Percentiles rank a stretch among this genome's conserved stretches.
Conservation (phyloP, 495 filamentous ascomycete species). For the Pyrenula aspistea region DNA sequence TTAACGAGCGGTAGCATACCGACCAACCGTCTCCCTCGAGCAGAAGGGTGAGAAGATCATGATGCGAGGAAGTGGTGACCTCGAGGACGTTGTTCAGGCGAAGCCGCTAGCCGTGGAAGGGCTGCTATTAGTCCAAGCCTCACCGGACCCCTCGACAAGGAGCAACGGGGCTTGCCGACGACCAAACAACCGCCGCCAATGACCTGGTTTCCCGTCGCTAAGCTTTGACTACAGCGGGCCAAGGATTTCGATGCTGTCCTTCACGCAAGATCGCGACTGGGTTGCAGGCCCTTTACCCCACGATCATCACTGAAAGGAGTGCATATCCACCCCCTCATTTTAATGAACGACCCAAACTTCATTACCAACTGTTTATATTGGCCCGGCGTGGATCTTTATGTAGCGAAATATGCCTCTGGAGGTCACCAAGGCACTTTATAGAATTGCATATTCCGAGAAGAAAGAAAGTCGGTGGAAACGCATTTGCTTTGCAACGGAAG, state of each 20-base stretch:
- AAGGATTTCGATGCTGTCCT: not conserved
- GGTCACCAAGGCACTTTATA: too few species aligned
- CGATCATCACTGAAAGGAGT: not conserved
- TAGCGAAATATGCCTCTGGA: too few species aligned
- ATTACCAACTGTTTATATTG: too few species aligned
- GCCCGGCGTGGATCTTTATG: too few species aligned
- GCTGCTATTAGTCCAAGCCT: not conserved
- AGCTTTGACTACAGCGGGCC: not conserved
- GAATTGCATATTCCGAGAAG: too few species aligned
- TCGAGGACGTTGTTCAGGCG: not conserved
- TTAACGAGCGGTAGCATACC: constrained; percentile 54
- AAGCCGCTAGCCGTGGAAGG: not conserved
- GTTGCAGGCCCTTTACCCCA: not conserved
- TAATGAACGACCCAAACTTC: too few species aligned
- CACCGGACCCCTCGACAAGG: not conserved
- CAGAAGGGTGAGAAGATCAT: too few species aligned
- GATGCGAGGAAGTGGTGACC: too few species aligned
- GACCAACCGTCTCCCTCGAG: constrained; percentile 44
- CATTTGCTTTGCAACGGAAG: too few species aligned
- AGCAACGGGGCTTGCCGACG: not conserved
- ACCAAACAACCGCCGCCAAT: not conserved
- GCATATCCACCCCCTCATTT: not conserved
- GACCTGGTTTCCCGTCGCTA: not conserved
- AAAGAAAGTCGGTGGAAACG: too few species aligned
- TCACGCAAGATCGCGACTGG: not conserved